phyloP scores from a whole-genome alignment of 352 stramenopile genomes.

The Phytophthora kernoviae region DNA sequence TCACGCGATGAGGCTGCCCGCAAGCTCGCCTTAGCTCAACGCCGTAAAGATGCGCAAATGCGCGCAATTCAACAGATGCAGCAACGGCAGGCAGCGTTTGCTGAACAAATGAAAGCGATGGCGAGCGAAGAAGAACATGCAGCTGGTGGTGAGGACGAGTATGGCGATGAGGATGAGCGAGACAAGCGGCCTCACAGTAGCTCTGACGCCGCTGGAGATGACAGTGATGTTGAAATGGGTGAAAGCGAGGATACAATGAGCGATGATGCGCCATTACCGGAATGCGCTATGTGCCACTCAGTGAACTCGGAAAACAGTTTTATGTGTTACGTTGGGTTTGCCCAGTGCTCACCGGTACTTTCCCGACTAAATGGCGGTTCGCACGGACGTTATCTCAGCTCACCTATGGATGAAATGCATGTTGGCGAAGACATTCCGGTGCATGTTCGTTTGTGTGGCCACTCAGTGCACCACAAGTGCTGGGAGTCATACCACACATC shows the following conservation, averaged over 20 bases:
- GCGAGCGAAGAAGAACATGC: conserved; percentile 49
- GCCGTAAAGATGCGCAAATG: conserved; percentile 75
- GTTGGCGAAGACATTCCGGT: conserved; percentile 81
- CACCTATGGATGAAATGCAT: conserved; percentile 88
- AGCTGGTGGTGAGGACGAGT: conserved; percentile 47
- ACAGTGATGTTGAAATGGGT: conserved; percentile 37
- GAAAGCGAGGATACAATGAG: conserved; percentile 54
- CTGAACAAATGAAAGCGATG: conserved; percentile 76
- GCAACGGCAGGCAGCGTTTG: conserved; percentile 80
- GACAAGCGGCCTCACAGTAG: conserved; percentile 28
- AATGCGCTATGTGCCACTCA: conserved; percentile 89
- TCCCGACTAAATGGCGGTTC: conserved; percentile 69
- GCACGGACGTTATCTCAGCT: conserved; percentile 61
- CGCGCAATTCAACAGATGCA: conserved; percentile 82
- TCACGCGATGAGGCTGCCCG: conserved; percentile 73
- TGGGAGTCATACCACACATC: conserved; percentile 96
- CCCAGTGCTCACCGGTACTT: conserved; percentile 77
- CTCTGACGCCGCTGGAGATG: conserved; percentile 29
- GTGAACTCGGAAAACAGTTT: conserved; percentile 79
- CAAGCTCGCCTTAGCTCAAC: conserved; percentile 60
- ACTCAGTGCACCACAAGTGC: conserved; percentile 95
- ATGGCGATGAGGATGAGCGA: conserved; percentile 21
- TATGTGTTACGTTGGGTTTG: conserved; percentile 89
- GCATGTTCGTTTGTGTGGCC: conserved; percentile 90
- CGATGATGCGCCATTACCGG: conserved; percentile 39